Evolutionary conservation across 345 rosid genomes (phyloP), one percentile per base, ranked within the genome.

Genomic region (Aegle marmelos): DNA sequence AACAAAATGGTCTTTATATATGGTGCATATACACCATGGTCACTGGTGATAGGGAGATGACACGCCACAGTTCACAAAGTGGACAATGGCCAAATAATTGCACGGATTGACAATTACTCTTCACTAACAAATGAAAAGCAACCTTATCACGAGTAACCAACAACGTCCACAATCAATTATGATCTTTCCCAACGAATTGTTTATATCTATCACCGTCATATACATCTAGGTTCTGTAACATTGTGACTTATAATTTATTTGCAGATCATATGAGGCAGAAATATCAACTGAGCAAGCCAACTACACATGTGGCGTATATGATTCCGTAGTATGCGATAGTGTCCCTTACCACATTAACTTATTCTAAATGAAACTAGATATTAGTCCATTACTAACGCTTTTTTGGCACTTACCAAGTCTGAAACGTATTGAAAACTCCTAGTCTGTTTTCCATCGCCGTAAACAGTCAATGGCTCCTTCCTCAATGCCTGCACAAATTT

Each of bases 391-490:
- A 41, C 50, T 11, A 13, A 45, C 14, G 50, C 17, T 45, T 45
- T 45, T 45, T 53, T 11, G 57, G 1, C 4, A 45, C 56, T 80
- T 85, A 91, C 97, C 92, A 93, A 83, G 80, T 93, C 98, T 19
- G 98, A 91, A 77, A 93, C 98, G 78, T 83, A 93, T 81, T 91
- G 98, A 84, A 93, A 93, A 80, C 98, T 93, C 79, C 98, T 85
- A 17, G 98, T 93, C 75, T 93, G 98, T 85, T 93, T 93, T 39
- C 98, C 98, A 80, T 93, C 98, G 30, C 98, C 96, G 63, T 93
- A 93, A 5, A 93, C 98, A 45, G 98, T 93, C 90, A 93, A 69
- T n/a, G 96, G 92, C 76, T 91, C 90, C 75, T 88, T 93, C 87
- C 96, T 88, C 22, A 91, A 74, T 69, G 96, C 98, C 94, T 92